Base-by-base conservation (phyloP, 164 flowering plant genomes). In the Sextonia rubra region DNA sequence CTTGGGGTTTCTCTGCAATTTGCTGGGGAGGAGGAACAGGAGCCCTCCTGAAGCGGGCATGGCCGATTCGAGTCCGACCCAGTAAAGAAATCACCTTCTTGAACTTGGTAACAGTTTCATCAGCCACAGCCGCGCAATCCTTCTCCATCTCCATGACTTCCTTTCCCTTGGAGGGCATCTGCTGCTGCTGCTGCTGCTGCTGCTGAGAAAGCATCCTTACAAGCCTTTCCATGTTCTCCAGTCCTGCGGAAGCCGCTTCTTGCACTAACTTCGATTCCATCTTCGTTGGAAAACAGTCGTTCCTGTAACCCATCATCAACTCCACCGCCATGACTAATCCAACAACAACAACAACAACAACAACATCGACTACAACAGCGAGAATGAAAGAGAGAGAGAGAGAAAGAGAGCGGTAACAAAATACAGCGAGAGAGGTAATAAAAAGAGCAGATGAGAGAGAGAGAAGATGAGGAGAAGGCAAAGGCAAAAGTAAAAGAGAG, bases 1-100 rank as follows among this genome's bases (percentile, higher is more conserved):
- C 24, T 9, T 22, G 47, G 20, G n/a, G 27, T 14, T 3, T 20
- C 22, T 56, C 24, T 60, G 20, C 61, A 2, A 24, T n/a, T 30
- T 58, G 64, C 0, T 12, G 71, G 29, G 30, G 71, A 22, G 71
- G n/a, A 64, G 70, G 29, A 1, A 24, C 1, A 1, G 98, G 99
- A 14, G 81, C 97, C 27, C 95, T 44, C 58, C 99, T 74, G 81
- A 95, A 95, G 17, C 99, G 89, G 18, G 99, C 99, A 58, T 95
- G 99, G 22, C 99, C 99, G 5, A 93, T 90, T 69, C 97, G 64
- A 25, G 85, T 87, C 1, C 91, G 90, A 67, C 86, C 93, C 77
- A 93, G 81, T 23, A 95, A 85, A 18, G 96, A 89, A 60, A 95
- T 91, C 7, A 91, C 93, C 70, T 77, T 86, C 82, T 83, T 87